Evolutionary conservation across 768 basidiomycete species (phyloP).

Genomic region (Lentinula raphanica): DNA sequence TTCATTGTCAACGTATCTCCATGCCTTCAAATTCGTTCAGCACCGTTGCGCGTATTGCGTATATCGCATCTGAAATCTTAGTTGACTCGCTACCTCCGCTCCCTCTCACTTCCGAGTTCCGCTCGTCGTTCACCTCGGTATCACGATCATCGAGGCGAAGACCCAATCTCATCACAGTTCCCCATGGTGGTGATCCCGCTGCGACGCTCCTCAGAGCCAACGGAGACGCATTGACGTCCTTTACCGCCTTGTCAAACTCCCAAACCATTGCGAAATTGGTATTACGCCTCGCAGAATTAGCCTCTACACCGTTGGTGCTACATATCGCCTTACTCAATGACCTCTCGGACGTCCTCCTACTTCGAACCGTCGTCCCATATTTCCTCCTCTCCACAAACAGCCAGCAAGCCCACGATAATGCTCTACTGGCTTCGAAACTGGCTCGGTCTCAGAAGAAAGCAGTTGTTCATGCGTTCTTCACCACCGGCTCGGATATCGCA

Average conservation of each 20-base stretch:
- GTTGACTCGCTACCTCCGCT: constrained; percentile 49
- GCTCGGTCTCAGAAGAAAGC: constrained; percentile 65
- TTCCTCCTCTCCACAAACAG: constrained; percentile 72
- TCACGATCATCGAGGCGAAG: constrained; percentile 29
- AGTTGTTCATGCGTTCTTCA: constrained; percentile 83
- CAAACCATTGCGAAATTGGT: constrained; percentile 57
- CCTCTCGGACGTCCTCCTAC: constrained; percentile 68
- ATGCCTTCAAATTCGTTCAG: constrained; percentile 13
- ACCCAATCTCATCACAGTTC: constrained; percentile 44
- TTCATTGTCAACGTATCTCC: background rate
- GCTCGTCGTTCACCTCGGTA: constrained; percentile 32
- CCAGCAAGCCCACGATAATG: constrained; percentile 87
- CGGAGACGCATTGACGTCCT: constrained; percentile 45
- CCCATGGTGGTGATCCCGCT: constrained; percentile 62
- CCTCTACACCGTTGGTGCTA: constrained; percentile 59
- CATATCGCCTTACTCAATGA: constrained; percentile 64
- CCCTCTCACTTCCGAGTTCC: constrained; percentile 37
- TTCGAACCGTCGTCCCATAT: constrained; percentile 76
- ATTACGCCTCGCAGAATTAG: constrained; percentile 63
- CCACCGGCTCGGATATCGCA: constrained; percentile 29
- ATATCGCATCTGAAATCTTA: constrained; percentile 61
- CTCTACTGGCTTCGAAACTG: constrained; percentile 77
- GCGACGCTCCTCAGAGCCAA: constrained; percentile 48
- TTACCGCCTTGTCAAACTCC: constrained; percentile 49
- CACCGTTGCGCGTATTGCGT: constrained; percentile 66